A percentile compares a stretch with the other conserved stretches of the same genome.
These are phyloP conservation scores for Vigna radiata DNA, from an alignment of 306 rosid species.

Conservation along the genomic window DNA sequence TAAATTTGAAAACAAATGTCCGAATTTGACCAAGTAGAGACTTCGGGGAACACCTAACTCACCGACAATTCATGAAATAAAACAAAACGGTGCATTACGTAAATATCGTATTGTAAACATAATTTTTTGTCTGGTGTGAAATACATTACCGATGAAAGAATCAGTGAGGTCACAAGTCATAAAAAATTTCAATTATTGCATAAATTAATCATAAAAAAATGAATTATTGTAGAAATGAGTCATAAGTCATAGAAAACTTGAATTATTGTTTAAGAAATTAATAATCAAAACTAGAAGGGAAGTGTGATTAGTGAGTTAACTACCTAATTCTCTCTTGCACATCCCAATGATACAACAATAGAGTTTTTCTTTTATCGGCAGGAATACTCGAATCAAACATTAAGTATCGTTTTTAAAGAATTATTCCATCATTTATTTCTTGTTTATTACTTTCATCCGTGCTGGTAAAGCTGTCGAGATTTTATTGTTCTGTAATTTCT, in stretches of 20 bases:
- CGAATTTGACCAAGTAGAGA: slow-evolving; percentile 27
- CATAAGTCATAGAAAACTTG: slow-evolving; percentile 4
- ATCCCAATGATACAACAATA: background rate
- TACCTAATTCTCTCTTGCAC: background rate
- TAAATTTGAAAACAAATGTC: slow-evolving; percentile 18
- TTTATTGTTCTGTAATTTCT: background rate
- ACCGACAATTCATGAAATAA: slow-evolving; percentile 35
- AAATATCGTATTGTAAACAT: background rate
- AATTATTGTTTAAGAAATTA: background rate
- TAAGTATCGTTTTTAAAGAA: background rate
- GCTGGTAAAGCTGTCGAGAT: background rate
- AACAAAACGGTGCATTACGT: background rate
- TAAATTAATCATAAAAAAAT: background rate
- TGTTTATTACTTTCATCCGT: background rate
- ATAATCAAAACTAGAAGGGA: background rate
- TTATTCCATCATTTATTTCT: background rate
- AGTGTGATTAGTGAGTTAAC: background rate
- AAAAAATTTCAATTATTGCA: no score
- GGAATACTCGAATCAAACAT: background rate
- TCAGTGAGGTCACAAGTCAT: background rate
- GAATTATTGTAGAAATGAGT: background rate
- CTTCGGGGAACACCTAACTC: slow-evolving; percentile 22
- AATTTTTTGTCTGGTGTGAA: background rate
- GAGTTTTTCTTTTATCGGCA: background rate
- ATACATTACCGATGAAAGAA: background rate